Base-by-base conservation (phyloP, 2,329 filamentous ascomycete species). In the Ceratocystis albifundus region DNA sequence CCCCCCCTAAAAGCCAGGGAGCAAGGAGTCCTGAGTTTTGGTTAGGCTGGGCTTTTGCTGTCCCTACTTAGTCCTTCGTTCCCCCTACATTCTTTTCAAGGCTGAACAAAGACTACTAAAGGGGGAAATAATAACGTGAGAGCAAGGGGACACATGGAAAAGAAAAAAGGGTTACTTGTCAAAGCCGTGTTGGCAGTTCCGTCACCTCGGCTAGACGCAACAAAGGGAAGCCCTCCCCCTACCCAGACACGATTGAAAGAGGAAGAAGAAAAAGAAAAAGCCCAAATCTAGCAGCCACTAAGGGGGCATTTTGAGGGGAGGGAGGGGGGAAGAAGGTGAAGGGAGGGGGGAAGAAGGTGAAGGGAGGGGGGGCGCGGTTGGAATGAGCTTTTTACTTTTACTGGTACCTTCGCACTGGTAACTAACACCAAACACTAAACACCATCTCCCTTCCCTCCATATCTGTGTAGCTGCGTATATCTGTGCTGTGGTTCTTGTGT, bases 181-280 rank as follows among this genome's bases (percentile, higher is more conserved):
- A 57, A 32, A 57, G 53, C 53, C 53, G 53, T 57, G 53, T 32
- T 57, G 53, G 53, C 53, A 57, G 53, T 7, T 57, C 48, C 25
- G 20, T 53, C 48, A 53, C 8, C 7, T 53, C 48, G 48, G 48
- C 20, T 53, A 53, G 48, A 53, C 20, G 48, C 48, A 53, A 20
- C 15, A 17, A 17, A 48, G 48, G 48, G 20, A 36, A 36, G 20
- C 20, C 48, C 20, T 53, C 46, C 45, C 45, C 8, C 45, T 48
- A 15, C 45, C 45, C 6, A 48, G n/a, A n/a, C n/a, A n/a, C n/a
- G n/a, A n/a, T n/a, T n/a, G n/a, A n/a, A n/a, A n/a, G n/a, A n/a
- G n/a, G n/a, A n/a, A n/a, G n/a, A n/a, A n/a, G n/a, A n/a, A 46
- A 48, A 48, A 17, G 2, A 22, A 20, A 22, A 20, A 8, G n/a